phyloP scores from a whole-genome alignment of 1,139 yeast species.

The Yamadazyma blattariae region DNA sequence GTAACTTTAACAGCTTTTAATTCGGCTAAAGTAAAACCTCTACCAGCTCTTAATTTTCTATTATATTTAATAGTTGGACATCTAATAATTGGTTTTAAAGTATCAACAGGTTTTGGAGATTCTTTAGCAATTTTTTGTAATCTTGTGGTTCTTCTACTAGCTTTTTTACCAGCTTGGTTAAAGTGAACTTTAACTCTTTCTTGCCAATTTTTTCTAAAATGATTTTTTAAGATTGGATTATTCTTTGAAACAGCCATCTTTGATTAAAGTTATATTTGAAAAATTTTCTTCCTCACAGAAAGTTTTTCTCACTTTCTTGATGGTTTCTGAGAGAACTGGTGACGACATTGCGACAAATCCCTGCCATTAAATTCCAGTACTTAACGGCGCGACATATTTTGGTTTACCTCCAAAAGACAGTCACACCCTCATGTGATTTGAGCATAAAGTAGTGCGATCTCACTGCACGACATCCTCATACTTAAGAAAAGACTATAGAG shows the following conservation, averaged over 20 bases:
- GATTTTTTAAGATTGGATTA: constrained; percentile 94
- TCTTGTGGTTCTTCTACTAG: constrained; percentile 93
- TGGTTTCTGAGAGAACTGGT: too few species aligned
- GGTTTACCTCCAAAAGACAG: too few species aligned
- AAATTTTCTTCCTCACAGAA: too few species aligned
- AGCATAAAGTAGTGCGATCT: too few species aligned
- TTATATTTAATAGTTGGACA: constrained; percentile 98
- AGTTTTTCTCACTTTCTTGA: too few species aligned
- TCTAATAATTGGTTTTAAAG: constrained; percentile 96
- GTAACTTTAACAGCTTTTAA: constrained; percentile 96
- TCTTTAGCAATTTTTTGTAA: constrained; percentile 89
- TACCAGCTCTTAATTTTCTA: constrained; percentile 99
- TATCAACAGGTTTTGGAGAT: constrained; percentile 98
- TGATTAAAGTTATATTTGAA: constrained; percentile 14
- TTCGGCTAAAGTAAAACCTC: constrained; percentile 98
- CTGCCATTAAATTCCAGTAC: too few species aligned
- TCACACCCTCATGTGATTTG: too few species aligned
- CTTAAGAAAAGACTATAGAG: too few species aligned
- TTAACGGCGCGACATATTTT: too few species aligned
- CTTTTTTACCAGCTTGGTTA: constrained; percentile 99
- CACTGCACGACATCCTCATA: too few species aligned
- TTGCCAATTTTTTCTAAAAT: constrained; percentile 99
- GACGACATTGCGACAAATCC: too few species aligned
- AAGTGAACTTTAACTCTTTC: constrained; percentile 99
- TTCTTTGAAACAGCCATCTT: constrained; percentile 92